Base-by-base conservation (phyloP, 1,284 basidiomycete genomes). In the Papiliotrema flavescens region DNA sequence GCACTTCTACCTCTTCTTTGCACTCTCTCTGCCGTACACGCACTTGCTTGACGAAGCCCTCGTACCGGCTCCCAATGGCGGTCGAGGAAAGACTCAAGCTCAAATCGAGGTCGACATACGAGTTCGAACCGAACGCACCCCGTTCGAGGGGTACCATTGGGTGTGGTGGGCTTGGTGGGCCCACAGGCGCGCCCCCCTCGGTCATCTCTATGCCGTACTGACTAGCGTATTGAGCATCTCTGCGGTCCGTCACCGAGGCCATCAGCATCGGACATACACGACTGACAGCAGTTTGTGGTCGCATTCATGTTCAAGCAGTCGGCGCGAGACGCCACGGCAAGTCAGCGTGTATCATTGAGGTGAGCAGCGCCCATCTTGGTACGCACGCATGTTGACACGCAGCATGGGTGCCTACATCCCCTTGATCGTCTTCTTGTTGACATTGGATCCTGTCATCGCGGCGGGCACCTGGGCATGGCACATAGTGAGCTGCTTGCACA, bases 161-260 rank as follows among this genome's bases (percentile, higher is more conserved):
- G 63, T 69, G 8, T 71, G 69, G 69, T 71, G 69, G 69, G 61
- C 60, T 55, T 69, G 67, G 67, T 71, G 66, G 66, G 69, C 44
- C 20, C 65, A 68, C 54, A 28, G 62, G 19, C 47, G 65, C 41
- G 46, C 57, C 5, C 69, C 69, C 7, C 43, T 66, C 11, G 64
- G 61, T 5, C 41, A 50, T 34, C 28, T 59, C 14, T 65, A 59
- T 43, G 60, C 23, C 17, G 0, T 55, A 11, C 5, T 62, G 19
- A 43, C 52, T 2, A 61, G 57, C 3, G 44, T 56, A 13, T n/a
- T n/a, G n/a, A n/a, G n/a, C n/a, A n/a, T n/a, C n/a, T n/a, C n/a
- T n/a, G n/a, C n/a, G n/a, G n/a, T n/a, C n/a, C n/a, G n/a, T n/a
- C n/a, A n/a, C n/a, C n/a, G n/a, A n/a, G n/a, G n/a, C n/a, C n/a